Evolutionary conservation across 1,284 basidiomycete genomes (phyloP).

Genomic region (Marasmius sp.): DNA sequence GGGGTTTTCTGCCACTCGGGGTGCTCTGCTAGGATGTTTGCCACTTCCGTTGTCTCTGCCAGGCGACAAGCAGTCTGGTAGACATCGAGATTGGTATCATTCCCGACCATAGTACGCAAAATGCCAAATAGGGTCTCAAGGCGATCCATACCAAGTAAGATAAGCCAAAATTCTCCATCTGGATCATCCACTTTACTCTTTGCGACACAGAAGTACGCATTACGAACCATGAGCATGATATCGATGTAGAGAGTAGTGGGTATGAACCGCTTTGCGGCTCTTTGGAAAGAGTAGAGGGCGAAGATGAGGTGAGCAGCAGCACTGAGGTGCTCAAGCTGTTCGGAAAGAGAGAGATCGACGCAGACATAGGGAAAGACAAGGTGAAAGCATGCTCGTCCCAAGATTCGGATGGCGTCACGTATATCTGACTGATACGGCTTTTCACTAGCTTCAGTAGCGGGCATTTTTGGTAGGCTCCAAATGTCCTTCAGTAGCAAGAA

Average conservation of each 20-base stretch:
- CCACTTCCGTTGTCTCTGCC: conserved; percentile 10
- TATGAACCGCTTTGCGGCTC: conserved; percentile 22
- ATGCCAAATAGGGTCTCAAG: conserved; percentile 21
- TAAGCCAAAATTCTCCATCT: conserved; percentile 19
- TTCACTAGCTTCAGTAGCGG: not conserved
- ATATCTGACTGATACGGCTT: not conserved
- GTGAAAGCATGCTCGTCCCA: conserved; percentile 18
- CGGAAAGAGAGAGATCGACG: conserved; percentile 20
- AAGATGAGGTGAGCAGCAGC: conserved; percentile 29
- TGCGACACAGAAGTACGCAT: conserved; percentile 30
- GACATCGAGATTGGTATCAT: conserved; percentile 19
- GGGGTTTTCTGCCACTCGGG: conserved; percentile 19
- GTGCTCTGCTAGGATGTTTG: conserved; percentile 16
- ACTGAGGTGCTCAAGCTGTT: conserved; percentile 31
- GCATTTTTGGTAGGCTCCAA: not conserved
- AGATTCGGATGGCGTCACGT: not conserved
- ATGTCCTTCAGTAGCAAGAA: conserved; percentile 8
- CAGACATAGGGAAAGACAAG: conserved; percentile 24
- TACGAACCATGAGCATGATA: conserved; percentile 32
- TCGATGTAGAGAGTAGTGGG: conserved; percentile 27
- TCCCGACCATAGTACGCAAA: conserved; percentile 17
- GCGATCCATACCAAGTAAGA: conserved; percentile 23
- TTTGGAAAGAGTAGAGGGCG: conserved; percentile 22
- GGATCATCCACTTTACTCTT: conserved; percentile 23
- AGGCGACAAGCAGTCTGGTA: conserved; percentile 18